Base-by-base conservation (phyloP, 805 yeast species). In the Metschnikowia anglica region DNA sequence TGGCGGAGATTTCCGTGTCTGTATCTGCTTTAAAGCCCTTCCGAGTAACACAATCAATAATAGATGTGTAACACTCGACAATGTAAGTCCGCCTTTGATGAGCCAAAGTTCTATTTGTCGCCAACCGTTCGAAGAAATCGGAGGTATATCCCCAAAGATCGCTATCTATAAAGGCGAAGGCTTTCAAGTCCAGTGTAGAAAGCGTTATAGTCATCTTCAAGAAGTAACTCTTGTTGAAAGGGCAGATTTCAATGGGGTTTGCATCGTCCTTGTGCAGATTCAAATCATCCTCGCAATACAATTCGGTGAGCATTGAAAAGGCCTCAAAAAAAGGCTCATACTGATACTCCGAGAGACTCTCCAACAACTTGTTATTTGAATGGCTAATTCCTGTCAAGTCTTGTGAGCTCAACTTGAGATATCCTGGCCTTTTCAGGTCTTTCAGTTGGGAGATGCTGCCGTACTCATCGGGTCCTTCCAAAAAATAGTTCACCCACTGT, bases 401-500 rank as follows among this genome's bases (percentile, higher is more conserved):
- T 34, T 60, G 65, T 21, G 70, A 54, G 1, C 70, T 54, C 15
- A 83, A 55, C 11, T 56, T 58, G 0, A 80, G 61, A 5, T 59
- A 65, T 5, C 50, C 42, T 11, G 48, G 34, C 16, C 39, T 43
- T 15, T 55, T 58, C 32, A 48, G 48, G 6, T 48, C 51, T 29
- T 58, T 60, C 68, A 58, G 15, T 77, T 79, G 23, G 61, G 48
- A 31, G 42, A 37, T 39, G 10, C 60, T 62, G 48, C 62, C 59
- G 39, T 46, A 58, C 40, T 64, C 65, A 37, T 70, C 73, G 0
- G 70, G 65, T 0, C 91, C 91, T 55, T 80, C 72, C n/a, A 84
- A 53, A 51, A 69, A 85, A 54, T 81, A 85, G 43, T 85, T 81
- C 37, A 83, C 72, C 95, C 95, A 86, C 61, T 85, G 95, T 43